A percentile compares a stretch with the other conserved stretches of the same genome.
Evolutionary conservation across 305 asterid genomes (phyloP).

Genomic region (Stenogyne calaminthoides): DNA sequence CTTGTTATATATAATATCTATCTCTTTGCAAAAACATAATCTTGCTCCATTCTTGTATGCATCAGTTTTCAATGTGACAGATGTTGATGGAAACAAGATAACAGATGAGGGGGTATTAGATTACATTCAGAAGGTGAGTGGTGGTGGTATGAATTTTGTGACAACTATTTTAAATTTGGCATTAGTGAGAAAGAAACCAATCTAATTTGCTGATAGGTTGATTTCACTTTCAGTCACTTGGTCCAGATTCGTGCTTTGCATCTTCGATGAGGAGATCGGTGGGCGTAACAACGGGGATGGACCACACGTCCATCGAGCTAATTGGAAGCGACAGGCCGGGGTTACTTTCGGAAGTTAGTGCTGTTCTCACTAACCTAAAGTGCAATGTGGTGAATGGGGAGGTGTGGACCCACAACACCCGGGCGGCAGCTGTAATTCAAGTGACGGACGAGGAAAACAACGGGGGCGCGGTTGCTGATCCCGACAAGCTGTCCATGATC

Average conservation of each 20-base stretch:
- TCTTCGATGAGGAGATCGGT: conserved; percentile 89
- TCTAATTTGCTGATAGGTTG: conserved; percentile 27
- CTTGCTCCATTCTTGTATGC: neutral
- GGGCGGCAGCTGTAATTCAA: conserved; percentile 95
- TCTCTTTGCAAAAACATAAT: neutral
- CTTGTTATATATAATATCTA: too few relatives aligned
- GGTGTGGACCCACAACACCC: conserved; percentile 98
- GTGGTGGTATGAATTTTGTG: neutral
- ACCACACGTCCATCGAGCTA: conserved; percentile 86
- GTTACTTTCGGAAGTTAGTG: conserved; percentile 90
- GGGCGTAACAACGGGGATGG: conserved; percentile 63
- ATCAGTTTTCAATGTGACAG: conserved; percentile 91
- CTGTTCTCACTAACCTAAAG: conserved; percentile 82
- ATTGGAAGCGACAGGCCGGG: conserved; percentile 95
- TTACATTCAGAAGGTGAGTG: conserved; percentile 76
- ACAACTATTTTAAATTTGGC: too few relatives aligned
- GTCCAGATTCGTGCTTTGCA: conserved; percentile 92
- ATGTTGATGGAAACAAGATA: conserved; percentile 78
- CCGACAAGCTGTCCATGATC: conserved; percentile 58
- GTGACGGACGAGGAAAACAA: conserved; percentile 67
- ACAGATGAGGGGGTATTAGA: conserved; percentile 76
- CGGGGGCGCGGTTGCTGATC: conserved; percentile 66
- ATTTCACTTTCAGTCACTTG: conserved; percentile 72
- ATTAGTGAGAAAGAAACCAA: too few relatives aligned
- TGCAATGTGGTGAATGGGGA: conserved; percentile 92